Conservation (phyloP, 1,284 basidiomycete genomes). For the Veloporphyrellus conicus region DNA sequence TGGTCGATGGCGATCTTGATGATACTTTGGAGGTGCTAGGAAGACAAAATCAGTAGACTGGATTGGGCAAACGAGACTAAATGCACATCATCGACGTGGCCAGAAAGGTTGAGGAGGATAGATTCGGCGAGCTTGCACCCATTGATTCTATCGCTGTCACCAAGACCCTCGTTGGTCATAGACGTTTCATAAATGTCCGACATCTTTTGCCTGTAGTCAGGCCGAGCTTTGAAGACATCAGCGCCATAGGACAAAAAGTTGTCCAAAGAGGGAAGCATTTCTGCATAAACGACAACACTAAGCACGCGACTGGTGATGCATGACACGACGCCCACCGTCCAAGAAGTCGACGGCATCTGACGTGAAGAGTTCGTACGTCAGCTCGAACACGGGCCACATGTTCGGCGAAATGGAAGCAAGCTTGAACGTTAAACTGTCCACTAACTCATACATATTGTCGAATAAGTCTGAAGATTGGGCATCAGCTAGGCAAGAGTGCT, state of each 20-base stretch:
- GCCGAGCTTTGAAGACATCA: conserved; percentile 66
- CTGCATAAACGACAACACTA: conserved; percentile 37
- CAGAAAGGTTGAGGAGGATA: conserved; percentile 74
- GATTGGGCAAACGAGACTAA: neutral
- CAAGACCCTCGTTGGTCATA: conserved; percentile 69
- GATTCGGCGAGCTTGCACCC: conserved; percentile 86
- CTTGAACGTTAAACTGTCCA: conserved; percentile 84
- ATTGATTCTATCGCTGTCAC: conserved; percentile 78
- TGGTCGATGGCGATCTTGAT: conserved; percentile 58
- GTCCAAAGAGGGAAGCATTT: conserved; percentile 86
- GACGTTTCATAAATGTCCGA: conserved; percentile 82
- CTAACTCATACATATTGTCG: conserved; percentile 84
- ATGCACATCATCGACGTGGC: conserved; percentile 71
- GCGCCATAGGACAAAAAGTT: conserved; percentile 87
- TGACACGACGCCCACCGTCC: conserved; percentile 49
- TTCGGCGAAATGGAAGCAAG: conserved; percentile 69
- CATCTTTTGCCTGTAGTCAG: conserved; percentile 78
- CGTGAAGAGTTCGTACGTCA: conserved; percentile 84
- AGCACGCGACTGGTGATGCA: neutral
- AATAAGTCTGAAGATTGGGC: conserved; percentile 61
- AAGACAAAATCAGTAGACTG: neutral
- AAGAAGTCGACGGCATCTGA: conserved; percentile 81
- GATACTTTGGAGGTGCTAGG: conserved; percentile 50
- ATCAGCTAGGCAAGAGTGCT: neutral
- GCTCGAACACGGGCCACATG: conserved; percentile 86